Evolutionary conservation across 208 protist species (phyloP).

Genomic region (Herpetomonas tarakana): DNA sequence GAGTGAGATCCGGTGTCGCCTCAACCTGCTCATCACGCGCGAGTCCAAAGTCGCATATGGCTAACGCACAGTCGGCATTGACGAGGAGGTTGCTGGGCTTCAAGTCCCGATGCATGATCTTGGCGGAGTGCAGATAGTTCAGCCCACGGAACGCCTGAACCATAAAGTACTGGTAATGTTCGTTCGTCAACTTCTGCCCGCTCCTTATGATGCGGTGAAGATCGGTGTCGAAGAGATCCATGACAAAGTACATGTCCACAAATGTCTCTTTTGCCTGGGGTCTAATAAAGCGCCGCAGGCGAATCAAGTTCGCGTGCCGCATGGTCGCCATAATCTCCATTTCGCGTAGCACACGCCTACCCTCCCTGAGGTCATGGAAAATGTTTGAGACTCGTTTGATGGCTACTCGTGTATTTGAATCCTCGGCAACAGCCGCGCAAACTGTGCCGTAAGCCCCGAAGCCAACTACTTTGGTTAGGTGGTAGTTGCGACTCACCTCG

Average conservation of each 20-base stretch:
- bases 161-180: slow-evolving; percentile 98
- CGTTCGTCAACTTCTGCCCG: slow-evolving; percentile 92
- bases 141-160: slow-evolving; percentile 97
- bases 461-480: slow-evolving; percentile 78
- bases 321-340: slow-evolving; percentile 95
- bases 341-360: slow-evolving; percentile 96
- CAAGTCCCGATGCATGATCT: slow-evolving; percentile 97
- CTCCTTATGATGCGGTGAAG: slow-evolving; percentile 97
- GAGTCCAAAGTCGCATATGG: slow-evolving; percentile 94
- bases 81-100: slow-evolving; percentile 95
- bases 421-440: slow-evolving; percentile 66
- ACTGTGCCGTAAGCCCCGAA: slow-evolving; percentile 86
- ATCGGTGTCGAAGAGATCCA: slow-evolving; percentile 96
- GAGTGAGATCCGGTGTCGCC: slow-evolving; percentile 84
- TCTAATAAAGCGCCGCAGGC: slow-evolving; percentile 82
- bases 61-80: slow-evolving; percentile 94
- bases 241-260: slow-evolving; percentile 89
- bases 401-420: slow-evolving; percentile 72
- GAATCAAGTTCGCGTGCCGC: slow-evolving; percentile 92
- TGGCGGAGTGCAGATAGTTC: slow-evolving; percentile 96
- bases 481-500: slow-evolving; percentile 73
- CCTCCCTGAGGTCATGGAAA: slow-evolving; percentile 94
- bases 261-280: slow-evolving; percentile 66
- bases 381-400: slow-evolving; percentile 97
- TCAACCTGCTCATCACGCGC: slow-evolving; percentile 76